phyloP scores from a whole-genome alignment of 1,139 yeast species.

The Blastobotrys serpentis region DNA sequence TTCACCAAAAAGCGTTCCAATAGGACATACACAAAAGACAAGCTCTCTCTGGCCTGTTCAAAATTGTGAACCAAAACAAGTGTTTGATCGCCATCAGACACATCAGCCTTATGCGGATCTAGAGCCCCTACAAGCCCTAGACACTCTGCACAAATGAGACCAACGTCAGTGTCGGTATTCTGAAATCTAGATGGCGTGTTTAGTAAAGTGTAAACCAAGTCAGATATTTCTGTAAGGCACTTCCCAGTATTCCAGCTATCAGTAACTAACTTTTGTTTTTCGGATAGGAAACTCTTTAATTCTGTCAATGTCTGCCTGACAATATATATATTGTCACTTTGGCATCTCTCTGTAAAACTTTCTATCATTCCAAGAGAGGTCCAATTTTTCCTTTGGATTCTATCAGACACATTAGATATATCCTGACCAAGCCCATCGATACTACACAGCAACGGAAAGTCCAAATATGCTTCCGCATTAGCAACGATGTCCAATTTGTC shows the following conservation, averaged over 20 bases:
- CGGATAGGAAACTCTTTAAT: constrained; percentile 51
- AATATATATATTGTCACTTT: constrained; percentile 70
- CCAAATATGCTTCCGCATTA: constrained; percentile 25
- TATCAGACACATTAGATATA: constrained; percentile 1
- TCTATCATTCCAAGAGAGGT: constrained; percentile 17
- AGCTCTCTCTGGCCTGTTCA: constrained; percentile 59
- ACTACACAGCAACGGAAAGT: constrained; percentile 29
- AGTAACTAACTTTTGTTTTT: constrained; percentile 51
- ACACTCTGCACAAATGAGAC: constrained; percentile 63
- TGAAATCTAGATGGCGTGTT: constrained; percentile 55
- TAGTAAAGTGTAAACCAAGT: constrained; percentile 55
- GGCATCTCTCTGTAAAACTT: constrained; percentile 47
- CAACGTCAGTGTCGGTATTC: constrained; percentile 48
- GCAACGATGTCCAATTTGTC: constrained; percentile 4
- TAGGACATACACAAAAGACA: constrained; percentile 62
- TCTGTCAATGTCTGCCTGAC: constrained; percentile 77
- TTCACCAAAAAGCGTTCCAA: constrained; percentile 70
- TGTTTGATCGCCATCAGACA: constrained; percentile 46
- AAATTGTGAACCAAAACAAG: constrained; percentile 59
- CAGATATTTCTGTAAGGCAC: constrained; percentile 42
- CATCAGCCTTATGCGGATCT: constrained; percentile 62
- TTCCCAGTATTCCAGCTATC: constrained; percentile 28
- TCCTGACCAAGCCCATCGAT: background rate
- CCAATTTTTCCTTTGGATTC: constrained; percentile 10
- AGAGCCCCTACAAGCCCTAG: constrained; percentile 77